These are phyloP conservation scores for Platismatia glauca DNA, from an alignment of 495 filamentous ascomycete genomes.

Conservation along the genomic window DNA sequence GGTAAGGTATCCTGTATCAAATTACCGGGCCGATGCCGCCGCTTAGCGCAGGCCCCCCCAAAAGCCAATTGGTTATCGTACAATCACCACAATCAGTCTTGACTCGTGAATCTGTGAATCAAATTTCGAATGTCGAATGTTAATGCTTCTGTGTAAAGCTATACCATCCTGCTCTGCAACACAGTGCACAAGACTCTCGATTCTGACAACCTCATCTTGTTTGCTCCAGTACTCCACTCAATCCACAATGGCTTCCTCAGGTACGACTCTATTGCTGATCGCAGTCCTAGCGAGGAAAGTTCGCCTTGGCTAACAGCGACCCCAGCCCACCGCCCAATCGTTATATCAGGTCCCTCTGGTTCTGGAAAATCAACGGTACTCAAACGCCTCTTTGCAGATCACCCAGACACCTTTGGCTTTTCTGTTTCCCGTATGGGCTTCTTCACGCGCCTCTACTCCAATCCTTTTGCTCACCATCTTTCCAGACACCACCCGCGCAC, in stretches of 20 bases:
- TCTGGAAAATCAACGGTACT: conserved; percentile 85
- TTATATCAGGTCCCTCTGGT: conserved; percentile 80
- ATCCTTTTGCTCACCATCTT: neutral
- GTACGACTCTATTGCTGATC: conserved; percentile 1
- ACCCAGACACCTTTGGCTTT: conserved; percentile 70
- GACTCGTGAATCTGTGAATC: neutral
- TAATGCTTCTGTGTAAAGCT: neutral
- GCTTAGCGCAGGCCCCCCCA: neutral
- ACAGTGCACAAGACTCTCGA: neutral
- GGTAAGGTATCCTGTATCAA: neutral
- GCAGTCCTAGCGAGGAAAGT: neutral
- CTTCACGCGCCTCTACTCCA: neutral
- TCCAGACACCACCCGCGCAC: conserved; percentile 29
- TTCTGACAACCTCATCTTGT: neutral
- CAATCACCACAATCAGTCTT: no score
- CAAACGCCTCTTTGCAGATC: conserved; percentile 56
- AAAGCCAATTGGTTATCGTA: neutral
- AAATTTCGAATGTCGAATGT: neutral
- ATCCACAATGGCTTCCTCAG: conserved; percentile 19
- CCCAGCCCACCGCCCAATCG: conserved; percentile 51
- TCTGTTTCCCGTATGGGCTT: conserved; percentile 54
- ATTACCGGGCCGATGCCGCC: neutral
- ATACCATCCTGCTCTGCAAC: neutral
- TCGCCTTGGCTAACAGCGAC: conserved; percentile 8
- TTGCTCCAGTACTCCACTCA: neutral